Percentiles rank a stretch among this genome's conserved stretches.
phyloP scores from a whole-genome alignment of 345 rosid genomes.

The Camelina laxa region DNA sequence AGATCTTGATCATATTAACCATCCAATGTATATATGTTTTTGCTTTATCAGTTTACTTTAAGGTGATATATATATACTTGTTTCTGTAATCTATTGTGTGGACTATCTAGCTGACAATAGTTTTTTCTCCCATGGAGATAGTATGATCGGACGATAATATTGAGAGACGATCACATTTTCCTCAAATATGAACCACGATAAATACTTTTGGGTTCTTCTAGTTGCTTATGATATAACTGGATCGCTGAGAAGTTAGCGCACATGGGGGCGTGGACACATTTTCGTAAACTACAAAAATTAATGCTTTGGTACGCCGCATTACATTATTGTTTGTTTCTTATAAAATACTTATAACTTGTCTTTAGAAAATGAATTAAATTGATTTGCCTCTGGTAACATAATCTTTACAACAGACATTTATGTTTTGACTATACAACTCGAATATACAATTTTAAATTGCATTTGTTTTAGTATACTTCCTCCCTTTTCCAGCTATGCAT shows the following conservation, averaged over 20 bases:
- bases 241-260: slow-evolving; percentile 20
- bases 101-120: not conserved
- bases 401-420: not conserved
- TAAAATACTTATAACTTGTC: slow-evolving; percentile 16
- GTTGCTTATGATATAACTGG: not conserved
- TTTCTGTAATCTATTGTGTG: not conserved
- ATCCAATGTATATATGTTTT: not conserved
- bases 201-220: slow-evolving; percentile 4
- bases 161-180: slow-evolving; percentile 5
- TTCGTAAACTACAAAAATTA: slow-evolving; percentile 35
- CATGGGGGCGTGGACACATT: slow-evolving; percentile 32
- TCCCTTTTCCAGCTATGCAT: slow-evolving; percentile 27
- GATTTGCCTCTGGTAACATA: slow-evolving; percentile 3
- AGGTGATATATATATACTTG: not conserved
- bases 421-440: slow-evolving; percentile 1
- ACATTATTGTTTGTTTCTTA: slow-evolving; percentile 9
- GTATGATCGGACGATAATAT: not conserved
- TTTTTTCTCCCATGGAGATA: slow-evolving; percentile 1
- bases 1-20: slow-evolving; percentile 21
- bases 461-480: slow-evolving; percentile 6
- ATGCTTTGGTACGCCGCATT: slow-evolving; percentile 40
- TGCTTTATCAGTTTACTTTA: not conserved
- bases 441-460: not conserved
- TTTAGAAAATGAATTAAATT: not conserved
- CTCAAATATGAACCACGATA: not conserved